Evolutionary conservation across 306 rosid species (phyloP).

Genomic region (Inga leiocalycina): DNA sequence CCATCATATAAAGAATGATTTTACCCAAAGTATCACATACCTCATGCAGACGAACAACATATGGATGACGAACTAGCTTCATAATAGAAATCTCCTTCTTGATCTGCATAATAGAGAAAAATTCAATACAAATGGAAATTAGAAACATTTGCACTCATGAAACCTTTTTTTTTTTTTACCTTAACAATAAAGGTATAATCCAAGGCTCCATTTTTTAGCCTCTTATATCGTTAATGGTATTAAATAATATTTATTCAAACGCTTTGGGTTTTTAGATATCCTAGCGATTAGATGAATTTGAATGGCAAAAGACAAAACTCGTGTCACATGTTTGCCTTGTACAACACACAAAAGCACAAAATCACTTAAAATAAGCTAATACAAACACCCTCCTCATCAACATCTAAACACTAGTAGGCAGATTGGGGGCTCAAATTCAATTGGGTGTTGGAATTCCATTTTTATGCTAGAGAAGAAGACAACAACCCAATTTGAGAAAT

Average conservation of each 20-base stretch:
- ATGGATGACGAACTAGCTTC: slow-evolving; percentile 94
- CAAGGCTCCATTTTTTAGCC: neutral
- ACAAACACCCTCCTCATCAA: neutral
- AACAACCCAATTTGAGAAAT: neutral
- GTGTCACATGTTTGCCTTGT: too few species aligned
- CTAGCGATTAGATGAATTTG: neutral
- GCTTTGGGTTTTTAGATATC: neutral
- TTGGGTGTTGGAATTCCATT: neutral
- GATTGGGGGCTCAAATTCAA: neutral
- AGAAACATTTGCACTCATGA: slow-evolving; percentile 18
- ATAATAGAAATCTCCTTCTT: slow-evolving; percentile 89
- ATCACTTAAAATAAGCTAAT: too few species aligned
- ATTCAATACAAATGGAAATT: neutral
- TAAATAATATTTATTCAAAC: neutral
- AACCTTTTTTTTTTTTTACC: neutral
- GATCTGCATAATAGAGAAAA: slow-evolving; percentile 54
- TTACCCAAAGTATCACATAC: slow-evolving; percentile 43
- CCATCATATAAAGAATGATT: slow-evolving; percentile 10
- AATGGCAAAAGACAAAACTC: neutral
- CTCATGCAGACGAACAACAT: slow-evolving; percentile 83
- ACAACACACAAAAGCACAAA: too few species aligned
- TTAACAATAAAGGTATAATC: slow-evolving; percentile 7
- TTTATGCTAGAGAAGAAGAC: neutral
- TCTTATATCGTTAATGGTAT: neutral
- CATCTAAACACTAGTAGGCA: neutral